Evolutionary conservation across 1,284 basidiomycete genomes (phyloP), one percentile per base, ranked within the genome.

Genomic region (Cystobasidium slooffiae): DNA sequence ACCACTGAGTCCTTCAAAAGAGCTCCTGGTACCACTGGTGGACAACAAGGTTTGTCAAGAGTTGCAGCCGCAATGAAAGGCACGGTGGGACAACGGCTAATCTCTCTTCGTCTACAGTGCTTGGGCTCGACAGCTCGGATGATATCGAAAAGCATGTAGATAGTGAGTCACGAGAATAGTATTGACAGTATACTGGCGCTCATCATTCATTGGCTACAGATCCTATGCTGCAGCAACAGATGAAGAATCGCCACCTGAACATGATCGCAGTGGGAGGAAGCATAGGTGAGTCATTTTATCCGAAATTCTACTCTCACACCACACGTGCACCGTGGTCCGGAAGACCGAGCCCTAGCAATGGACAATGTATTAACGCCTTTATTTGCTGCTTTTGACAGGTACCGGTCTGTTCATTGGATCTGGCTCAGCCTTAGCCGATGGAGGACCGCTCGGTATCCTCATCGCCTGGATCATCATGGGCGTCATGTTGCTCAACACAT

Each of bases 241-340:
- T 77, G 69, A 70, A 73, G 52, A 75, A 77, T n/a, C 69, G 73
- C 37, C 75, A 77, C 49, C 55, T 68, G 22, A 59, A 70, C 16
- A 79, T 79, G 78, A 78, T 87, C 66, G 86, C 86, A 0, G 82
- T 86, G 41, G 85, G 85, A 31, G 85, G 85, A 22, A 83, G 83
- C 20, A 86, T 86, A 76, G 85, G 85, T 51, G 85, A 51, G 64
- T 43, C 47, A 66, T 5, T 31, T 31, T 31, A 31, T 31, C 44
- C 63, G 63, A 65, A 39, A 47, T 4, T 4, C 31, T 56, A 4
- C 31, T 3, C 5, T 16, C 53, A 24, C 16, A 2, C 3, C 3
- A 56, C 31, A 18, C 53, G 46, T n/a, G n/a, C 12, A 31, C 2
- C 31, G 31, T 31, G n/a, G 46, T 14, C 46, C 3, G n/a, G 46